Percentiles rank a stretch among this genome's conserved stretches.
These are phyloP conservation scores for Epicoccum nigrum DNA, from an alignment of 2,329 filamentous ascomycete genomes.

Conservation along the genomic window DNA sequence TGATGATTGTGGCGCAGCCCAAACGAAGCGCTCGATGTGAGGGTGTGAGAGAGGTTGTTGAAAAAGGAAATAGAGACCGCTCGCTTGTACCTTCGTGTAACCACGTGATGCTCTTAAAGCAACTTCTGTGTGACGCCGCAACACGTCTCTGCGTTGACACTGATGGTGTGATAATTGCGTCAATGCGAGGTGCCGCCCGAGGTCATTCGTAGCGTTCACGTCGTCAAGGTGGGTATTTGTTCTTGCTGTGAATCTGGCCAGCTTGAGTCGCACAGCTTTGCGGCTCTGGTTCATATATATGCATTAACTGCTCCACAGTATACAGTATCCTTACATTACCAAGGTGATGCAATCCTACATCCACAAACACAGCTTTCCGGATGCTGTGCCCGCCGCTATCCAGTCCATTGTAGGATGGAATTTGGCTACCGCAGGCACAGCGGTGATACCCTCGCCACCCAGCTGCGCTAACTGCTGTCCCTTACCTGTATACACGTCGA, in stretches of 20 bases:
- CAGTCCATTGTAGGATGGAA: slow-evolving; percentile 89
- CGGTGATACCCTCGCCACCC: slow-evolving; percentile 87
- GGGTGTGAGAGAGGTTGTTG: neutral
- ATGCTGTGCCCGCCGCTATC: slow-evolving; percentile 90
- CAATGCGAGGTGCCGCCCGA: neutral
- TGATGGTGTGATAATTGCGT: neutral
- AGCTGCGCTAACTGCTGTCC: slow-evolving; percentile 89
- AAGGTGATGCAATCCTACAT: slow-evolving; percentile 56
- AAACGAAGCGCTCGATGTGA: neutral
- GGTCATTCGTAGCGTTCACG: neutral
- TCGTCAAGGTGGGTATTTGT: neutral
- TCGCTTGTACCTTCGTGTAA: slow-evolving; percentile 12
- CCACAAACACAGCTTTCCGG: slow-evolving; percentile 92
- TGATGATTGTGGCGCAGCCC: neutral
- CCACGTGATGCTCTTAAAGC: slow-evolving; percentile 1
- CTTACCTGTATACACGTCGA: slow-evolving; percentile 83
- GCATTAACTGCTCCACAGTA: no score
- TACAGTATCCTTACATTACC: no score
- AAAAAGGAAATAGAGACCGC: neutral
- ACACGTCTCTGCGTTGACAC: neutral
- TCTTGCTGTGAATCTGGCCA: neutral
- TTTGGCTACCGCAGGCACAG: slow-evolving; percentile 89
- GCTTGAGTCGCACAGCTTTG: neutral
- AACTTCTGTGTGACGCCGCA: neutral
- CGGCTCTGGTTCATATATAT: no score